phyloP scores from a whole-genome alignment of 2,329 filamentous ascomycete species.

The Colletotrichum destructivum region DNA sequence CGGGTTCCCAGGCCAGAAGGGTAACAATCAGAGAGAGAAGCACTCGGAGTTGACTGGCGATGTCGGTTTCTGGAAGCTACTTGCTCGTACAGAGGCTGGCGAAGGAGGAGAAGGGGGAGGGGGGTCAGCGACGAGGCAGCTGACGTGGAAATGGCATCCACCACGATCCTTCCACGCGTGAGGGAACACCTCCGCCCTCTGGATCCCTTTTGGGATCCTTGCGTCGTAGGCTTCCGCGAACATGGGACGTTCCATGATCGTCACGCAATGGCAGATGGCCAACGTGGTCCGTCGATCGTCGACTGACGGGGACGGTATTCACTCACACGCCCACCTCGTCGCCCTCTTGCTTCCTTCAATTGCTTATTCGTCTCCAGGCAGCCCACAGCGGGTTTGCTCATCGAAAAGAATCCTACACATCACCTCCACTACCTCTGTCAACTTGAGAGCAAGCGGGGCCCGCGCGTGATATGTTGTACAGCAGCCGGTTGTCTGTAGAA shows the following conservation, averaged over 20 bases:
- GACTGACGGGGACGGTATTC: no score
- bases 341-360: background rate
- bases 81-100: background rate
- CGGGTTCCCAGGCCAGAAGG: conserved; percentile 4
- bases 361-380: conserved; percentile 20
- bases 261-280: conserved; percentile 17
- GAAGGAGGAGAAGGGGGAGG: conserved; percentile 2
- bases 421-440: conserved; percentile 5
- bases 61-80: background rate
- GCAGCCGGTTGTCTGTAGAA: conserved; percentile 9
- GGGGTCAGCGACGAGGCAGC: conserved; percentile 37
- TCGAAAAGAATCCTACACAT: conserved; percentile 21
- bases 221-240: background rate
- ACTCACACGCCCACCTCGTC: background rate
- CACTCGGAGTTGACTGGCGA: background rate
- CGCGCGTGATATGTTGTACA: conserved; percentile 10
- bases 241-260: background rate
- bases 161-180: conserved; percentile 17
- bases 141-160: conserved; percentile 27
- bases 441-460: background rate
- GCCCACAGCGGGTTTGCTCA: conserved; percentile 21
- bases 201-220: background rate
- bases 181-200: background rate
- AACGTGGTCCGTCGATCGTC: conserved; percentile 14
- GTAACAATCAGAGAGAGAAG: background rate